Base-by-base conservation (phyloP, 495 filamentous ascomycete genomes). In the Penicillium cataractarum region DNA sequence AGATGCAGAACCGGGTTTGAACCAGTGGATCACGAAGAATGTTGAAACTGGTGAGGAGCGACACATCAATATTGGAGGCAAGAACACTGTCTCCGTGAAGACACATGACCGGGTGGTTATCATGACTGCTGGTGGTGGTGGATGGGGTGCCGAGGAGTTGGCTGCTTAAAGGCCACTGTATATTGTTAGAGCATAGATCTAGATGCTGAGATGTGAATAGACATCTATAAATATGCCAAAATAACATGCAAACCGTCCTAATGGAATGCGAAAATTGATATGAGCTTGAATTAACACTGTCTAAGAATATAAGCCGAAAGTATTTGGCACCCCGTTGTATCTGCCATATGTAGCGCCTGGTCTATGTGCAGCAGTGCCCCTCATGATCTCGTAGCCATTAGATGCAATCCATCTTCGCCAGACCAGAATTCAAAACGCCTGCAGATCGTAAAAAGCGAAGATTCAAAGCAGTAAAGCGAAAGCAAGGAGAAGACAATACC, bases 1-100 rank as follows among this genome's bases (percentile, higher is more conserved):
- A 66, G 87, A 93, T 64, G 94, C 87, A 0, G 74, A 85, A 71
- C 86, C 89, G 39, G 95, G 94, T 0, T 66, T 93, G 61, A 99
- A 99, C 65, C 75, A 92, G 63, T 97, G 95, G 95, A 85, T 96
- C 24, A 76, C 92, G 15, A 88, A 83, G 67, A 77, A 82, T 46
- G 31, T n/a, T 2, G 74, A 79, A 22, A 80, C 77, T 44, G 73
- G 73, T 33, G 88, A 89, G 65, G 86, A 89, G 68, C 78, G 91
- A 44, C 78, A 77, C 31, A 90, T 98, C 64, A 97, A 93, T 70
- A 74, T 97, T 49, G 95, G 94, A 0, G 93, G 88, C 9, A 99
- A 99, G 83, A 97, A 97, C 72, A 97, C 92, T 17, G 93, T 94
- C 26, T 82, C 84, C 10, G 96, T 97, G 87, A 81, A 88, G 66